Evolutionary conservation across 805 yeast species (phyloP), one percentile per base, ranked within the genome.

Genomic region (Wickerhamiella allomyrinae): DNA sequence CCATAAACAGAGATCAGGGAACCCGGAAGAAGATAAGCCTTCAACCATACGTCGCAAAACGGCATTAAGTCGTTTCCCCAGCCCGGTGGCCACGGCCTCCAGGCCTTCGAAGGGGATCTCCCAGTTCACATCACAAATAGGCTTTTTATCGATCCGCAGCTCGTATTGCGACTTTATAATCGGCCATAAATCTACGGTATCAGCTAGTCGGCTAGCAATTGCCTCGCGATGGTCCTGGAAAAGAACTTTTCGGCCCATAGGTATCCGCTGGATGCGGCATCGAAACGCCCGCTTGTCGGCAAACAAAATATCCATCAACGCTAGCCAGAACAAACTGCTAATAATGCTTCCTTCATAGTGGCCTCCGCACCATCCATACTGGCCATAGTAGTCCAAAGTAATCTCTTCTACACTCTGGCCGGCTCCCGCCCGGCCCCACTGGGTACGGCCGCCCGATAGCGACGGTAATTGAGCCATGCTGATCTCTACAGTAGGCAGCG

Each of bases 1-100:
- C 61, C 62, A 60, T 17, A 61, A 42, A 20, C 61, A 58, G 31
- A 62, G 45, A 42, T 62, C 67, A 0, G 67, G 65, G 45, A 58
- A 51, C 10, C 67, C 67, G 1, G 60, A 47, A 6, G 49, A 23
- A 34, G 53, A 51, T 25, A 42, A 43, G 9, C 47, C 27, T 39
- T 57, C 10, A n/a, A 36, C 35, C 2, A 49, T 31, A 17, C 52
- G 39, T 29, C 14, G 22, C 6, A 48, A n/a, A 5, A 53, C 37
- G 3, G 31, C 42, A 15, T 23, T 14, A 8, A 45, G 37, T 2
- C 39, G 20, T 3, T 24, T 15, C 1, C 49, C 49, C 8, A 51
- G 49, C 1, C 50, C 49, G 9, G 20, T 29, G 4, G 43, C 20
- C 1, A 52, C 46, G 1, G 41, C 40, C 10, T 27, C 2, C 7